phyloP scores from a whole-genome alignment of 768 basidiomycete species.

The Leccinum rimulosum region DNA sequence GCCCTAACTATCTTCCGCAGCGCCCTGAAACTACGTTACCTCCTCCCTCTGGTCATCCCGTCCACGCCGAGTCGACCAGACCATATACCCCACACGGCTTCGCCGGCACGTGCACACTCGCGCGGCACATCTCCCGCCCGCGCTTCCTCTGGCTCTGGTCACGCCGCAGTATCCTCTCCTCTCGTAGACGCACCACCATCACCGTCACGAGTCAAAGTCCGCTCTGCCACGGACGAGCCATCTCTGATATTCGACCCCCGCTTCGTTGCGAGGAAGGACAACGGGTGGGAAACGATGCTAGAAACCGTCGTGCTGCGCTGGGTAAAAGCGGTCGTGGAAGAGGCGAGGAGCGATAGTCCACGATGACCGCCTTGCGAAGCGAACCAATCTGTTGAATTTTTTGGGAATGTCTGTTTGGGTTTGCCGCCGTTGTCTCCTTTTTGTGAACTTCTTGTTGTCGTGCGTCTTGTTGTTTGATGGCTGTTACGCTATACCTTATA shows the following conservation, averaged over 20 bases:
- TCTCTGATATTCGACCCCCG: conserved; percentile 69
- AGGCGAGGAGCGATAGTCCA: conserved; percentile 46
- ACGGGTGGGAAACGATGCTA: conserved; percentile 83
- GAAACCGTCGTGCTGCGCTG: conserved; percentile 60
- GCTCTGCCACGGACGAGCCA: conserved; percentile 43
- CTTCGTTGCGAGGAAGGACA: conserved; percentile 67
- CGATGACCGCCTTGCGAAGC: conserved; percentile 14
- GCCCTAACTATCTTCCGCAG: conserved; percentile 34
- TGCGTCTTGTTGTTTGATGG: not conserved
- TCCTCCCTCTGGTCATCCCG: conserved; percentile 64
- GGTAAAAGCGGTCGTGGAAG: conserved; percentile 66
- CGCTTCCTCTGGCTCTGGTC: conserved; percentile 12
- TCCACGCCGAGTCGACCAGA: conserved; percentile 34
- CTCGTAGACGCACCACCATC: conserved; percentile 23
- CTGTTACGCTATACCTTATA: not conserved
- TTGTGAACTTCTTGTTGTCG: not conserved
- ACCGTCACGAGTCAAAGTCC: conserved; percentile 32
- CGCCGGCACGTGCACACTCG: conserved; percentile 16
- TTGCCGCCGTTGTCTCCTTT: not conserved
- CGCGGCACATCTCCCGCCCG: conserved; percentile 27
- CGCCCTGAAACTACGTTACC: conserved; percentile 80
- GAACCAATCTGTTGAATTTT: not conserved
- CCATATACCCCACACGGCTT: conserved; percentile 24
- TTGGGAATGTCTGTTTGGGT: not conserved
- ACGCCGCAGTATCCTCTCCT: not conserved